Conservation (phyloP, 371 early-diverging fungal species). For the Rhizomucor pusillus region DNA sequence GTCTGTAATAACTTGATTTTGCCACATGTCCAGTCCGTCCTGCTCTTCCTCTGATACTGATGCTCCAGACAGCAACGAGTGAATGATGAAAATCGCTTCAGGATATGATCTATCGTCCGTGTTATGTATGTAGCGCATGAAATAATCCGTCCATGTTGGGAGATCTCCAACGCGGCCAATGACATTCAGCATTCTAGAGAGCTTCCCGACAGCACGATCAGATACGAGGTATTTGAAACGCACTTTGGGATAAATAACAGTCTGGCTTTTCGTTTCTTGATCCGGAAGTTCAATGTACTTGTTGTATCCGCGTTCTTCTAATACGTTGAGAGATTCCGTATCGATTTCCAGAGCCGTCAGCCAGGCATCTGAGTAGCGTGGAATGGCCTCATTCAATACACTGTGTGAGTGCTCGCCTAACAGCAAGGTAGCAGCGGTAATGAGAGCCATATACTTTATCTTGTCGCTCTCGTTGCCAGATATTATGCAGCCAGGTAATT, state of each 20-base stretch:
- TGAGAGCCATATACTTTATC: constrained; percentile 30
- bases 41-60: constrained; percentile 13
- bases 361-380: constrained; percentile 39
- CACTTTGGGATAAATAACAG: constrained; percentile 35
- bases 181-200: constrained; percentile 39
- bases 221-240: constrained; percentile 45
- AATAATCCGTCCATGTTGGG: constrained; percentile 40
- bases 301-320: constrained; percentile 30
- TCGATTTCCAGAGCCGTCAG: constrained; percentile 47
- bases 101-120: constrained; percentile 31
- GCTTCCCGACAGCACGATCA: constrained; percentile 24
- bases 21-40: not conserved
- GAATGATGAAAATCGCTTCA: constrained; percentile 46
- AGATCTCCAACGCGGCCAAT: constrained; percentile 49
- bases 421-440: constrained; percentile 42
- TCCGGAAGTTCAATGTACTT: constrained; percentile 19
- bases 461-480: constrained; percentile 45
- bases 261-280: not conserved
- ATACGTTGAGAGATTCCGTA: constrained; percentile 28
- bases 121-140: constrained; percentile 32
- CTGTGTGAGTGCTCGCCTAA: constrained; percentile 32
- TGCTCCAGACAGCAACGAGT: constrained; percentile 46
- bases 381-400: constrained; percentile 30
- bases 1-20: no score
- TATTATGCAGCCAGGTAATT: constrained; percentile 45